Evolutionary conservation across 1,284 basidiomycete genomes (phyloP).

Genomic region (Xanthoconium separans): DNA sequence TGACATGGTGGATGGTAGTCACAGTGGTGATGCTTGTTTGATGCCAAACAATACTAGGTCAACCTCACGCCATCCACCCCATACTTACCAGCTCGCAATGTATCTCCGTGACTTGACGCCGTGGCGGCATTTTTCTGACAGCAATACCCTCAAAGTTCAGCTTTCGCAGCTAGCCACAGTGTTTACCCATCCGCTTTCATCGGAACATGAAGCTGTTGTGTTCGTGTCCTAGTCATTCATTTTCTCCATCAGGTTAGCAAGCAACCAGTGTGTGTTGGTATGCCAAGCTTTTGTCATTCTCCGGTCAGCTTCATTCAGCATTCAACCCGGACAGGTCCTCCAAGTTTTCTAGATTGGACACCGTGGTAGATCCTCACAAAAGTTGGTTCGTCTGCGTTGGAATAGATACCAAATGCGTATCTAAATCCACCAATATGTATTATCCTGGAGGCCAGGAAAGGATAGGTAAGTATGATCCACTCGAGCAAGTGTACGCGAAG

Average conservation of each 20-base stretch:
- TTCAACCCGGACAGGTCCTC: not conserved
- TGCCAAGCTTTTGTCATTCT: not conserved
- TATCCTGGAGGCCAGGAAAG: not conserved
- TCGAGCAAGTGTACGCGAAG: not conserved
- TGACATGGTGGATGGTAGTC: conserved; percentile 18
- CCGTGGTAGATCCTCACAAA: not conserved
- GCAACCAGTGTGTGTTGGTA: not conserved
- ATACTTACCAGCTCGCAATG: too few species aligned
- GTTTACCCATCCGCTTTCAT: not conserved
- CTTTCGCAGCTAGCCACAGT: too few species aligned
- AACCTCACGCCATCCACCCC: not conserved
- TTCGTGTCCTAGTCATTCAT: not conserved
- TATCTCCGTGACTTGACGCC: not conserved
- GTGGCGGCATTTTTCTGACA: not conserved
- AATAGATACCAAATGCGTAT: not conserved
- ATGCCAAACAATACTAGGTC: conserved; percentile 26
- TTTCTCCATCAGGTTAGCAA: not conserved
- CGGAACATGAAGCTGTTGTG: not conserved
- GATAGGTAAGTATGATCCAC: not conserved
- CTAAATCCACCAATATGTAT: conserved; percentile 1
- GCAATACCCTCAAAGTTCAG: not conserved
- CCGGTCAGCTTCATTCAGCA: not conserved
- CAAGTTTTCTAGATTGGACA: too few species aligned
- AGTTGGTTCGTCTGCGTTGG: conserved; percentile 1
- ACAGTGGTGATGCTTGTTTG: conserved; percentile 26